Evolutionary conservation across 306 rosid species (phyloP), one percentile per base, ranked within the genome.

Genomic region (Astragalus glycyphyllos): DNA sequence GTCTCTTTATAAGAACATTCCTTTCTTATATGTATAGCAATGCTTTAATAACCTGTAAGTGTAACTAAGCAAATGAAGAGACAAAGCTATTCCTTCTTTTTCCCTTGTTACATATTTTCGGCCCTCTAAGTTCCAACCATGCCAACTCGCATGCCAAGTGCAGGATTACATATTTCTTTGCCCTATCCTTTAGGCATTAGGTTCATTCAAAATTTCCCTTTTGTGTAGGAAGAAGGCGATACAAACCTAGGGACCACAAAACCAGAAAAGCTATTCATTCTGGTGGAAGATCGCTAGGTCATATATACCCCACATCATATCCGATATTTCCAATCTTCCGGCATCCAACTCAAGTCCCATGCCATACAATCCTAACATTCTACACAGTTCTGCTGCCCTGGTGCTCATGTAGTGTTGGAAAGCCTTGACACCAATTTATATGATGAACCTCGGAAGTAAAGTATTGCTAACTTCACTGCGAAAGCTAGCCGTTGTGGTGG

Each of bases 81-180:
- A 56, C 35, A 74, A 48, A 68, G 54, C 16, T 40, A 8, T 51
- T 68, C 31, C 23, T 38, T 58, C 6, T 57, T 50, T 65, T 73
- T 50, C 64, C 10, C 38, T 35, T 41, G 48, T 55, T 68, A 26
- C 50, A 11, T 58, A 13, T 55, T 76, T 76, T 15, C 51, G 35
- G 54, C 17, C 31, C 50, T 68, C 17, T 51, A 8, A 29, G 34
- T 53, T 61, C 35, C 73, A 62, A 34, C 45, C n/a, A 17, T 50
- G 41, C 45, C 66, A 45, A 46, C 26, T 53, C 59, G 7, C 64
- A 46, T 50, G 20, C 57, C 51, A 8, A 41, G 11, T 73, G 26
- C 53, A 23, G 20, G 49, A 17, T 47, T 47, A 41, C n/a, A 11
- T 50, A 62, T 55, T 29, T 55, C n/a, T 26, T 35, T 49, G 29